phyloP scores from a whole-genome alignment of 1,284 basidiomycete species.

The Marasmius tenuissimus region DNA sequence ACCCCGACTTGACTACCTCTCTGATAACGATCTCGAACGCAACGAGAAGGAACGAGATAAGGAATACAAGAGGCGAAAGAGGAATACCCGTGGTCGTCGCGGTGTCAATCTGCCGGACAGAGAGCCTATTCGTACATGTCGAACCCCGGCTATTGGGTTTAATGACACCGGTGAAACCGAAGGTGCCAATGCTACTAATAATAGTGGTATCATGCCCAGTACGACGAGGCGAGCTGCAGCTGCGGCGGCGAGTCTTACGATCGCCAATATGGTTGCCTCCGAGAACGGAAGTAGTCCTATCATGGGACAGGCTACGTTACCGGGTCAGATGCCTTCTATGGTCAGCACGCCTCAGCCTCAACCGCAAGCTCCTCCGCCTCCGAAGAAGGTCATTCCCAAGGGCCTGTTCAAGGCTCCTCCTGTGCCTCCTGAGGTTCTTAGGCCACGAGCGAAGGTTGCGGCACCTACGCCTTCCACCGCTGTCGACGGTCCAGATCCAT shows the following conservation, averaged over 20 bases:
- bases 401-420: constrained; percentile 72
- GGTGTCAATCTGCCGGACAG: constrained; percentile 92
- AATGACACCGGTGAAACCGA: constrained; percentile 44
- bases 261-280: constrained; percentile 82
- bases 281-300: constrained; percentile 58
- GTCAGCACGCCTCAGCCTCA: constrained; percentile 39
- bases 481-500: constrained; percentile 55
- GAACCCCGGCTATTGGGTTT: constrained; percentile 85
- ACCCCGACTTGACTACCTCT: constrained; percentile 86
- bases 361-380: constrained; percentile 45
- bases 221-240: constrained; percentile 80
- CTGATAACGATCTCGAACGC: constrained; percentile 84
- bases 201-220: constrained; percentile 63
- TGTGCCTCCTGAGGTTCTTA: constrained; percentile 54
- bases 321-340: constrained; percentile 50
- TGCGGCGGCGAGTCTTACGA: constrained; percentile 76
- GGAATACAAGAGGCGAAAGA: constrained; percentile 83
- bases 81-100: constrained; percentile 85
- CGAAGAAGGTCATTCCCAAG: constrained; percentile 60
- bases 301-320: neutral
- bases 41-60: constrained; percentile 94
- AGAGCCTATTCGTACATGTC: constrained; percentile 89
- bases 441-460: constrained; percentile 54
- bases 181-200: constrained; percentile 66
- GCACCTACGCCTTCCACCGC: constrained; percentile 67